phyloP scores from a whole-genome alignment of 176 grass and related monocot species.

The Pontederia paniculata region DNA sequence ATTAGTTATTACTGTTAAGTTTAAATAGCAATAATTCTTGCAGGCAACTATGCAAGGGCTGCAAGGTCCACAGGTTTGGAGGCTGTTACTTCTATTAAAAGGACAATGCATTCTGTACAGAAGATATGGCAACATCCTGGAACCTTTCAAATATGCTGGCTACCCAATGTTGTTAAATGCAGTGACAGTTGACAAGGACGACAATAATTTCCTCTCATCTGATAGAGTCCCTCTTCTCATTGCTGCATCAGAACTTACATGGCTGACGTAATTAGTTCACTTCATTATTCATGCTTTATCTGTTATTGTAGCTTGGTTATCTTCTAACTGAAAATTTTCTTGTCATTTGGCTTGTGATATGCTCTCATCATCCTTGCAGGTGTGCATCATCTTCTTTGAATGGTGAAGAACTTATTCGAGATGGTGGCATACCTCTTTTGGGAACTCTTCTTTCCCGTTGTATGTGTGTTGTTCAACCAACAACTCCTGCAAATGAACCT shows the following conservation, averaged over 20 bases:
- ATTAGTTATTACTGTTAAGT: too few species aligned
- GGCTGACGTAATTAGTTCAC: conserved; percentile 75
- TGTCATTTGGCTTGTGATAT: conserved; percentile 16
- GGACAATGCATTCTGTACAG: conserved; percentile 97
- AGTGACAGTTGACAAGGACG: conserved; percentile 84
- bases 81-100: conserved; percentile 80
- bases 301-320: conserved; percentile 9
- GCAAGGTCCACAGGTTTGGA: conserved; percentile 95
- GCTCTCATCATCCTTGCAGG: conserved; percentile 22
- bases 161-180: conserved; percentile 98
- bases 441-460: conserved; percentile 95
- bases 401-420: conserved; percentile 95
- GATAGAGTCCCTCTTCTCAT: conserved; percentile 82
- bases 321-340: neutral
- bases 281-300: conserved; percentile 4
- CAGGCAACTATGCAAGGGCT: conserved; percentile 99
- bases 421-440: conserved; percentile 86
- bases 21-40: conserved; percentile 19
- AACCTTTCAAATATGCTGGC: conserved; percentile 99
- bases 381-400: conserved; percentile 92
- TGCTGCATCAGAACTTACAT: conserved; percentile 92
- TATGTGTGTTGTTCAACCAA: conserved; percentile 93
- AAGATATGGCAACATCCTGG: conserved; percentile 81
- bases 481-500: conserved; percentile 84
- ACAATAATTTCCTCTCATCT: conserved; percentile 96